Percentiles rank a stretch among this genome's conserved stretches.
These are phyloP conservation scores for Sporodiniella umbellata DNA, from an alignment of 371 early-diverging fungal genomes.

Conservation along the genomic window DNA sequence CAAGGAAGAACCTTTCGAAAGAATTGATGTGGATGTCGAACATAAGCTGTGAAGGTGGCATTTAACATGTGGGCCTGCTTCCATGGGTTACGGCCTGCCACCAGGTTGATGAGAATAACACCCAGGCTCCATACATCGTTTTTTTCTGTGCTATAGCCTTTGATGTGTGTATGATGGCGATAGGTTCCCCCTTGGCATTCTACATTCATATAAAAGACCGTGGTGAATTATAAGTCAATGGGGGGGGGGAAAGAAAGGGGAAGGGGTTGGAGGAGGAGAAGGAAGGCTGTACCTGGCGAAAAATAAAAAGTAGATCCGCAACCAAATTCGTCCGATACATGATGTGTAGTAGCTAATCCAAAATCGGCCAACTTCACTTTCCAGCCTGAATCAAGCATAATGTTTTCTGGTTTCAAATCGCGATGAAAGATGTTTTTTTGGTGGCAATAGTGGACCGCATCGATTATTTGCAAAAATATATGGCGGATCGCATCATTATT, in stretches of 20 bases:
- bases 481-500: constrained; percentile 63
- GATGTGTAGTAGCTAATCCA: constrained; percentile 70
- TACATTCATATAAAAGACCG: constrained; percentile 19
- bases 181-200: constrained; percentile 72
- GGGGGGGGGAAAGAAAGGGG: no score
- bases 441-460: constrained; percentile 81
- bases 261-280: no score
- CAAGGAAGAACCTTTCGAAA: constrained; percentile 58
- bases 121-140: constrained; percentile 87
- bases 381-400: constrained; percentile 56
- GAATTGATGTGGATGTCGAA: constrained; percentile 56
- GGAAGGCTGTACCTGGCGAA: constrained; percentile 82
- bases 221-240: no score
- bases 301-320: constrained; percentile 89
- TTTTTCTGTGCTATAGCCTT: constrained; percentile 66
- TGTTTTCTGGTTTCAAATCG: constrained; percentile 93
- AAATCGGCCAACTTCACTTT: constrained; percentile 73
- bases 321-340: constrained; percentile 69
- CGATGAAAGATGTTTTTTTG: constrained; percentile 78
- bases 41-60: constrained; percentile 67
- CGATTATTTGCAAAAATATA: constrained; percentile 80
- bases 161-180: constrained; percentile 23
- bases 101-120: constrained; percentile 76
- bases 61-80: constrained; percentile 69
- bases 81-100: constrained; percentile 81